phyloP scores from a whole-genome alignment of 495 filamentous ascomycete species.

The Xanthoparmelia taractica region DNA sequence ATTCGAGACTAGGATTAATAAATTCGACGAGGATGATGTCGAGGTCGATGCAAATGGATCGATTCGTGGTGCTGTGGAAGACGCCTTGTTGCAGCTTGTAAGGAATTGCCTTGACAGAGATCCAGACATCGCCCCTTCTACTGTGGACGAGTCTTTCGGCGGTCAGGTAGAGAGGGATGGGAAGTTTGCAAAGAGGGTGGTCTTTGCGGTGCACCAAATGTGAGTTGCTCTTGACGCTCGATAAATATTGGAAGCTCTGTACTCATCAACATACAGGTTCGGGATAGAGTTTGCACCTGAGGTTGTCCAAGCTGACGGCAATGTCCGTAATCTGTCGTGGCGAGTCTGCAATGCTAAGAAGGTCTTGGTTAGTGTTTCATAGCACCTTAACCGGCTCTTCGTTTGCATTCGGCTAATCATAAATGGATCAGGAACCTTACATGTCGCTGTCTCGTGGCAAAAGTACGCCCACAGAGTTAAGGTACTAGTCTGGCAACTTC shows the following conservation, averaged over 20 bases:
- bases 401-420: background rate
- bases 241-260: background rate
- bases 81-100: conserved; percentile 70
- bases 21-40: conserved; percentile 60
- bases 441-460: conserved; percentile 53
- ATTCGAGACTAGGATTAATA: conserved; percentile 78
- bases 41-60: conserved; percentile 44
- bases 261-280: conserved; percentile 46
- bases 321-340: conserved; percentile 86
- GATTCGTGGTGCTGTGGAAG: conserved; percentile 56
- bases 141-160: conserved; percentile 74
- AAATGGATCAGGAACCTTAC: conserved; percentile 42
- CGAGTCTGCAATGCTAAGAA: conserved; percentile 91
- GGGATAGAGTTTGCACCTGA: conserved; percentile 91
- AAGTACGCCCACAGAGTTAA: conserved; percentile 44
- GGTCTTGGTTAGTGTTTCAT: conserved; percentile 63
- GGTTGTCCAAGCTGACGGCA: conserved; percentile 89
- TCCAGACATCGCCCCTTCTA: conserved; percentile 80
- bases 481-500: conserved; percentile 20
- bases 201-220: conserved; percentile 94
- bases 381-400: background rate
- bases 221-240: conserved; percentile 32
- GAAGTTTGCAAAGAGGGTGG: conserved; percentile 80
- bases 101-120: conserved; percentile 88
- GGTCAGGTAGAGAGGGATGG: conserved; percentile 72